These are phyloP conservation scores for Kitagawia praeruptora DNA, from an alignment of 129 eudicot genomes.

Conservation along the genomic window DNA sequence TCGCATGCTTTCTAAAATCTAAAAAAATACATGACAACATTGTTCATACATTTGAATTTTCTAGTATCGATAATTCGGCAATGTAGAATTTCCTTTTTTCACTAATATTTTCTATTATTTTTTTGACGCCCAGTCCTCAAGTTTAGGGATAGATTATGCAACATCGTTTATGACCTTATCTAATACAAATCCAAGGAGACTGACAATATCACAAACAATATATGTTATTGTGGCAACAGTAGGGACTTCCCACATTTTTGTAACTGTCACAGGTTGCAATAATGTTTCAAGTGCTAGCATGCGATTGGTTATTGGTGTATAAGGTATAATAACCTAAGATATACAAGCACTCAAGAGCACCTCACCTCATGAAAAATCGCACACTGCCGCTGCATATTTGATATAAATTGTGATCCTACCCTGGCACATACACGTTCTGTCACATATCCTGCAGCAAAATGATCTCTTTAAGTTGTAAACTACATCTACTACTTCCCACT, in stretches of 20 bases:
- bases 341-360: background rate
- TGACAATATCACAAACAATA: background rate
- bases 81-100: background rate
- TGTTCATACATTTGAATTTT: background rate
- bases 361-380: slow-evolving; percentile 15
- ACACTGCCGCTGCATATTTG: slow-evolving; percentile 29
- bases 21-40: background rate
- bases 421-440: slow-evolving; percentile 30
- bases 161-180: background rate
- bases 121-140: background rate
- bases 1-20: background rate
- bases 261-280: background rate
- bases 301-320: background rate
- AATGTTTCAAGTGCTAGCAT: background rate
- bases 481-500: background rate
- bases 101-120: background rate
- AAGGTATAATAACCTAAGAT: background rate
- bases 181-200: background rate
- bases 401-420: slow-evolving; percentile 18
- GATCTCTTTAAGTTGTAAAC: background rate
- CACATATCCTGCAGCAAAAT: slow-evolving; percentile 36
- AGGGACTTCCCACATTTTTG: background rate
- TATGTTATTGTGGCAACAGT: background rate
- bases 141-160: background rate
- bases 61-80: background rate